These are phyloP conservation scores for Hymenoscyphus scutula DNA, from an alignment of 2,329 filamentous ascomycete genomes.

Conservation along the genomic window DNA sequence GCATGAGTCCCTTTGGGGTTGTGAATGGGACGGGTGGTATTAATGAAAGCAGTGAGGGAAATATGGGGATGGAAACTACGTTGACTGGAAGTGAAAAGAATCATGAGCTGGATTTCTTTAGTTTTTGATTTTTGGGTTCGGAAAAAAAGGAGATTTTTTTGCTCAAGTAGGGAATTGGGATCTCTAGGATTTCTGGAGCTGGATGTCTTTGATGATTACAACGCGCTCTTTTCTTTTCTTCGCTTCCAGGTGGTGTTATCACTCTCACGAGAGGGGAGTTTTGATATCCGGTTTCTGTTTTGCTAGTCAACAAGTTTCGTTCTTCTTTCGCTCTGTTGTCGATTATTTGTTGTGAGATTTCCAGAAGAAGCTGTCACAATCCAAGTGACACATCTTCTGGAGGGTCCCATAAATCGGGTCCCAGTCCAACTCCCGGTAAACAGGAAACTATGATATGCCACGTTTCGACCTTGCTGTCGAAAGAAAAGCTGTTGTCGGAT, in stretches of 20 bases:
- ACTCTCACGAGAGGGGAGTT: background rate
- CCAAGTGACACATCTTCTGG: too few species aligned
- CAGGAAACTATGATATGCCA: too few species aligned
- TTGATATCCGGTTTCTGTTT: too few species aligned
- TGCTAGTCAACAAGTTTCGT: too few species aligned
- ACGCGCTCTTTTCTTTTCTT: background rate
- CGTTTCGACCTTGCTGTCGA: too few species aligned
- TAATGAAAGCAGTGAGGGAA: background rate
- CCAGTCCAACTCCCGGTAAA: too few species aligned
- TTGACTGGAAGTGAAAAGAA: slow-evolving; percentile 31
- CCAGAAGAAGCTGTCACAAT: too few species aligned
- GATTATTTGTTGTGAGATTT: too few species aligned
- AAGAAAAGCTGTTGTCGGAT: too few species aligned
- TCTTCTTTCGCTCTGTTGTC: too few species aligned
- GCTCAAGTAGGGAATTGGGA: background rate
- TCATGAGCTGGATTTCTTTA: slow-evolving; percentile 43
- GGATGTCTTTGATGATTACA: background rate
- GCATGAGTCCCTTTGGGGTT: slow-evolving; percentile 6
- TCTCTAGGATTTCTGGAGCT: background rate
- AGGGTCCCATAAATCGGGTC: too few species aligned
- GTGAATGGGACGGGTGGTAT: background rate
- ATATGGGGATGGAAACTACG: background rate
- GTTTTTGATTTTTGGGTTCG: slow-evolving; percentile 30
- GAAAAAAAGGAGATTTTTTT: background rate
- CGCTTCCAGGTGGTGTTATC: background rate